Evolutionary conservation across 2,329 filamentous ascomycete genomes (phyloP).

Genomic region (Calycina marina): DNA sequence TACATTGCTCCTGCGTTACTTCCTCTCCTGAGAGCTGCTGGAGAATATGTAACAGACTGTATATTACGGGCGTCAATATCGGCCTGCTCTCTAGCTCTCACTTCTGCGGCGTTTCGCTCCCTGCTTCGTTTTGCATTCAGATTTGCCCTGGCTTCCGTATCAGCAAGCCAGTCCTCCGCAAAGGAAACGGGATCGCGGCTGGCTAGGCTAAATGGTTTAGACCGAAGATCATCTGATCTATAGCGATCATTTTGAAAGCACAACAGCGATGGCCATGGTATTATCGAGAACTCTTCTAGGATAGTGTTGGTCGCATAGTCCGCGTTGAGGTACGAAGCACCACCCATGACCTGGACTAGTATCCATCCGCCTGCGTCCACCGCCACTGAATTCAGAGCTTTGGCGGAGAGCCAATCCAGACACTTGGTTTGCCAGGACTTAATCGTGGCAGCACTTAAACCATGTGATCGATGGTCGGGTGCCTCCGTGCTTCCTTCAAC

Average conservation of each 20-base stretch:
- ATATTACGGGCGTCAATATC: conserved; percentile 29
- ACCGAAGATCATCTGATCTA: conserved; percentile 5
- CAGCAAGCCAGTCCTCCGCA: conserved; percentile 24
- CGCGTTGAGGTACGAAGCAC: conserved; percentile 11
- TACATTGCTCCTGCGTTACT: conserved; percentile 45
- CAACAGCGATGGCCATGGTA: conserved; percentile 22
- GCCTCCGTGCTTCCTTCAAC: conserved; percentile 12
- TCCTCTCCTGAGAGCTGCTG: conserved; percentile 34
- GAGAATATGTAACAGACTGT: conserved; percentile 35
- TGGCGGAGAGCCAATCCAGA: conserved; percentile 21
- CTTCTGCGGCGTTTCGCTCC: conserved; percentile 30
- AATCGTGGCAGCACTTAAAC: conserved; percentile 12
- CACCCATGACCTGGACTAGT: conserved; percentile 18
- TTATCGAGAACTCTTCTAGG: conserved; percentile 15
- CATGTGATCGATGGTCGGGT: conserved; percentile 7
- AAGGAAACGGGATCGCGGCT: conserved; percentile 23
- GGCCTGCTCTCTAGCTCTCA: conserved; percentile 26
- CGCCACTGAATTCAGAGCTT: conserved; percentile 15
- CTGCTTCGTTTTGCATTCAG: conserved; percentile 32
- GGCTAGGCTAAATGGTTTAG: conserved; percentile 1
- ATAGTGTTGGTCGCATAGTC: conserved; percentile 14
- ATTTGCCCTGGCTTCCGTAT: conserved; percentile 27
- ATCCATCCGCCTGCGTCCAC: conserved; percentile 22
- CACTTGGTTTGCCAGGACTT: conserved; percentile 20
- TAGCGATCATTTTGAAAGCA: conserved; percentile 18